Conservation (phyloP, 2,329 filamentous ascomycete species). For the Colletotrichum cuscutae region DNA sequence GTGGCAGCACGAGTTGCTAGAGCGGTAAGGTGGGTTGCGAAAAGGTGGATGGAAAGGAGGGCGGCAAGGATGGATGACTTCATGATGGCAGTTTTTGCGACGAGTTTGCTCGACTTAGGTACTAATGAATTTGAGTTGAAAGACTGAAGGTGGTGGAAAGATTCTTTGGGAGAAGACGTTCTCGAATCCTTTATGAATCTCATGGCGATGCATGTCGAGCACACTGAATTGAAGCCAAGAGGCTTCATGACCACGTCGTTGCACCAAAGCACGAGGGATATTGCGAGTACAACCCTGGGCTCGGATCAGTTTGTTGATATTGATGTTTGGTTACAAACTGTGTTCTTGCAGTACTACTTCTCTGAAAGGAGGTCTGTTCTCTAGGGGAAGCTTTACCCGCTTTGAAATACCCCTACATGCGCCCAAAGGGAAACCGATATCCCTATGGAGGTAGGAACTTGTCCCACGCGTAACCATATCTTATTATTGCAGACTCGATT, state of each 20-base stretch:
- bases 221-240: background rate
- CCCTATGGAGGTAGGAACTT: background rate
- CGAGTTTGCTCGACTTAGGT: background rate
- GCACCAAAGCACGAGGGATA: background rate
- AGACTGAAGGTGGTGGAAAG: background rate
- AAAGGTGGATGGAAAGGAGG: background rate
- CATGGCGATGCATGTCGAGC: background rate
- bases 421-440: background rate
- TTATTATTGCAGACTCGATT: no score
- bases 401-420: background rate
- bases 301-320: background rate
- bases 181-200: background rate
- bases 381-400: background rate
- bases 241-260: background rate
- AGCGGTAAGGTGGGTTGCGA: background rate
- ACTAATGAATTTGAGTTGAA: background rate
- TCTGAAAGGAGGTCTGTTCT: background rate
- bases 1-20: no score
- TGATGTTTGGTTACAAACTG: background rate
- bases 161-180: background rate
- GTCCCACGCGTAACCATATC: background rate
- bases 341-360: background rate
- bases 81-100: background rate
- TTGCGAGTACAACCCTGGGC: background rate
- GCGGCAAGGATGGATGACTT: background rate